Percentiles rank a stretch among this genome's conserved stretches.
Evolutionary conservation across 164 flowering plant species (phyloP).

Genomic region (Houttuynia cordata): DNA sequence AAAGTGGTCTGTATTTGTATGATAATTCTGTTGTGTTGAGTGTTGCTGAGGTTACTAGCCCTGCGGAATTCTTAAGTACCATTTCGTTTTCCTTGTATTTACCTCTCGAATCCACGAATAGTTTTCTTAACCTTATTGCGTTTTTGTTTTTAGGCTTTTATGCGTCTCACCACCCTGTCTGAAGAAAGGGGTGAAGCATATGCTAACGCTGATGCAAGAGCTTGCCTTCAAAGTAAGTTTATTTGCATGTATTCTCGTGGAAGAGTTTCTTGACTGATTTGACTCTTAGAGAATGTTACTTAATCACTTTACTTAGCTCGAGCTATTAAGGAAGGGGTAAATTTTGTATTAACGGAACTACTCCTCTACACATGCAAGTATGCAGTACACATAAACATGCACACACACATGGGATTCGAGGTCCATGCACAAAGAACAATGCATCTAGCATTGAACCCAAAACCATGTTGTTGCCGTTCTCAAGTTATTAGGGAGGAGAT

Average conservation of each 20-base stretch:
- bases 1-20: too few species aligned
- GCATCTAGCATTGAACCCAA: too few species aligned
- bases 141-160: conserved; percentile 34
- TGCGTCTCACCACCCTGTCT: conserved; percentile 42
- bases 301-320: background rate
- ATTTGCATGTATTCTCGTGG: background rate
- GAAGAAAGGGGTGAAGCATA: conserved; percentile 68
- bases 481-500: too few species aligned
- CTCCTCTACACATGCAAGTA: too few species aligned
- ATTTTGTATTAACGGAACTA: too few species aligned
- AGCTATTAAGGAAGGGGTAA: background rate
- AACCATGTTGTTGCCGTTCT: too few species aligned
- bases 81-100: too few species aligned
- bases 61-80: too few species aligned
- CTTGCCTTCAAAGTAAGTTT: conserved; percentile 61
- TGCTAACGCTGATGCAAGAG: conserved; percentile 61
- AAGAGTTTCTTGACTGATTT: background rate
- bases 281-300: background rate
- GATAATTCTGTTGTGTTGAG: background rate
- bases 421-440: too few species aligned
- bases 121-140: background rate
- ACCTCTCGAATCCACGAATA: background rate
- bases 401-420: too few species aligned
- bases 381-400: too few species aligned
- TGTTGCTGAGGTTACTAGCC: background rate